Evolutionary conservation across 345 rosid genomes (phyloP), one percentile per base, ranked within the genome.

Genomic region (Corymbia maculata): DNA sequence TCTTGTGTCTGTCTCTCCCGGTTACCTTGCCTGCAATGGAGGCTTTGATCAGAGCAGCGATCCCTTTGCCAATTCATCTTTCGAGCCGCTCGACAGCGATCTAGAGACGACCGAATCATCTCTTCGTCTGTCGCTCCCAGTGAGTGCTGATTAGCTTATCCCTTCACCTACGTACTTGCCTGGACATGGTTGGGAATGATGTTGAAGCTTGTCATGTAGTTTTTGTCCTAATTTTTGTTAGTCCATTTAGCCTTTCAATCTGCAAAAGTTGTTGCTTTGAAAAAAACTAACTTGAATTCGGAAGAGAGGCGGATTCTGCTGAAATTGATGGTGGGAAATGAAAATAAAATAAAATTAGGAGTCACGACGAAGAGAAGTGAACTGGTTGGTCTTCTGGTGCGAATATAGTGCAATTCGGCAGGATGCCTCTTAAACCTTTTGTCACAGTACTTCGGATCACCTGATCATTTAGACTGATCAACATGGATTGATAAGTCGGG

Each of bases 1-100:
- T 4, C 19, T 8, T 0, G 52, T 28, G 11, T 47, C 55, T 15
- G 30, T 8, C 6, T 22, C 59, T 55, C 59, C 26, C 17, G 30
- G 52, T 47, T 1, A 42, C 49, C 82, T 45, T n/a, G 32, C 8
- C 70, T 14, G 79, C 87, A 64, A 89, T 91, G 91, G 92, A 86
- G 50, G 44, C 93, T 89, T 64, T 90, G 86, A 84, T 90, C 44
- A 92, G 80, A 86, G 88, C 92, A 12, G 88, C 88, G 82, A 92
- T 89, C 50, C 92, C 88, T 52, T 85, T 88, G 64, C 88, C 89
- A 85, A 52, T 32, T 87, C 86, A 52, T 52, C 85, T 92, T 84
- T 85, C 80, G 68, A 52, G 42, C 70, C 50, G 86, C 57, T 15
- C 13, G 30, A 4, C 50, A 9, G 26, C 45, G 15, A 49, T 36